Evolutionary conservation across 352 stramenopile species (phyloP), one percentile per base, ranked within the genome.

Genomic region (Globisporangium middletonii): DNA sequence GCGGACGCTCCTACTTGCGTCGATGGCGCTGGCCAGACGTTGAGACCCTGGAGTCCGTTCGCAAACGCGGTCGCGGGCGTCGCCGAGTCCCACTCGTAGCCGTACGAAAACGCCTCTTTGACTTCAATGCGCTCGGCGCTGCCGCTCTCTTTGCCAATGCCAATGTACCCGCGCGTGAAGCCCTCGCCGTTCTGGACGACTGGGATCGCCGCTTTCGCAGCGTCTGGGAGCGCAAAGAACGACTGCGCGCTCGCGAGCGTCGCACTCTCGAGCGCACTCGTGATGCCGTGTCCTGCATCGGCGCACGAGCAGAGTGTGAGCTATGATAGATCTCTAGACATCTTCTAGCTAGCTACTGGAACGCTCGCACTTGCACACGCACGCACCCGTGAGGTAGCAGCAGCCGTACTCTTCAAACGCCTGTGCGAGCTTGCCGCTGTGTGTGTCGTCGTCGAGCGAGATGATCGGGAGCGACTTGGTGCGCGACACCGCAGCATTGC

Each of bases 101-200:
- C 83, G 64, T 89, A 92, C 11, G 83, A 92, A 38, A 92, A 92
- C 3, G 76, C 80, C 55, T 92, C 83, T 54, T 92, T 92, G 35
- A 92, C 83, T 53, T 92, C 79, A 28, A 92, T 80, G 42, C 77
- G 75, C 46, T 89, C 79, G n/a, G 68, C 69, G 60, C 78, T 89
- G 51, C 83, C 79, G 63, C 83, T 90, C 62, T 92, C 83, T 59
- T 83, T 85, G 49, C 83, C 83, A 37, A 92, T 71, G 30, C 79
- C 80, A 56, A 92, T 90, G 73, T 79, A 90, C 9, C 83, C 83
- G 43, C 83, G 83, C 56, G 81, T 89, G 59, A 92, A 92, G 0
- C 83, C 83, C 42, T 87, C 63, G 50, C 70, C 75, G 44, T 85
- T 83, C 61, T 80, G 69, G 48, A 78, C 72, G 37, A 86, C 75